These are phyloP conservation scores for Aspergillus campestris DNA, from an alignment of 495 filamentous ascomycete species.

Conservation along the genomic window DNA sequence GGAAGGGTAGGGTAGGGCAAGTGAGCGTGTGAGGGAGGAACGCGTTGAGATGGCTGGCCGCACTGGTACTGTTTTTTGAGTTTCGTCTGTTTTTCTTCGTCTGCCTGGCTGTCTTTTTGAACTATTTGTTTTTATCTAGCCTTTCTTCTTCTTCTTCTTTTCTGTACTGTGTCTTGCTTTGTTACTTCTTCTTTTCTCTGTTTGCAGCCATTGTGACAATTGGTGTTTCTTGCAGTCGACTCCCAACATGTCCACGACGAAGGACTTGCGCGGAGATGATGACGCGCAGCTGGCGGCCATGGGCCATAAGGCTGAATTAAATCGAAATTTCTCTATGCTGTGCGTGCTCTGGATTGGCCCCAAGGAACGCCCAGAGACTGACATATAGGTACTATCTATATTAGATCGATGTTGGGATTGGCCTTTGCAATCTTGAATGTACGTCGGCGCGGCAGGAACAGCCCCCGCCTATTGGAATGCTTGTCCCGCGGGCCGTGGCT, in stretches of 20 bases:
- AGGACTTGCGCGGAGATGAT: slow-evolving; percentile 22
- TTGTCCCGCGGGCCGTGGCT: too few relatives aligned
- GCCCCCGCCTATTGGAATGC: not conserved
- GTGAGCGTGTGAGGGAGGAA: not conserved
- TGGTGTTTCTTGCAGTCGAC: too few relatives aligned
- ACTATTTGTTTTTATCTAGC: not conserved
- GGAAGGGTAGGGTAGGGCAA: too few relatives aligned
- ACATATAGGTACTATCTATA: slow-evolving; percentile 1
- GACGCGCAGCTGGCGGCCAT: slow-evolving; percentile 52
- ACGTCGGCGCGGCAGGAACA: slow-evolving; percentile 10
- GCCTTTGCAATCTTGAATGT: slow-evolving; percentile 48
- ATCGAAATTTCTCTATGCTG: slow-evolving; percentile 47
- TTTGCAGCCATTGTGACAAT: too few relatives aligned
- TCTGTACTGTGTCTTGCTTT: not conserved
- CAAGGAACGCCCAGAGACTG: not conserved
- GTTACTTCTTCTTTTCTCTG: not conserved
- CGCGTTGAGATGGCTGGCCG: too few relatives aligned
- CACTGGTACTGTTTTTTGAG: too few relatives aligned
- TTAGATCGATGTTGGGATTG: slow-evolving; percentile 44
- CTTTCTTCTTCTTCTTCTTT: not conserved
- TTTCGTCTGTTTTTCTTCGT: not conserved
- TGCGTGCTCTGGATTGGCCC: slow-evolving; percentile 10
- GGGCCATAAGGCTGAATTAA: slow-evolving; percentile 57
- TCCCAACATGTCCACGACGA: slow-evolving; percentile 9
- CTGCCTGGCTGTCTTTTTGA: not conserved